phyloP scores from a whole-genome alignment of 202 grass and related monocot genomes.

The Saccharum hybrid region DNA sequence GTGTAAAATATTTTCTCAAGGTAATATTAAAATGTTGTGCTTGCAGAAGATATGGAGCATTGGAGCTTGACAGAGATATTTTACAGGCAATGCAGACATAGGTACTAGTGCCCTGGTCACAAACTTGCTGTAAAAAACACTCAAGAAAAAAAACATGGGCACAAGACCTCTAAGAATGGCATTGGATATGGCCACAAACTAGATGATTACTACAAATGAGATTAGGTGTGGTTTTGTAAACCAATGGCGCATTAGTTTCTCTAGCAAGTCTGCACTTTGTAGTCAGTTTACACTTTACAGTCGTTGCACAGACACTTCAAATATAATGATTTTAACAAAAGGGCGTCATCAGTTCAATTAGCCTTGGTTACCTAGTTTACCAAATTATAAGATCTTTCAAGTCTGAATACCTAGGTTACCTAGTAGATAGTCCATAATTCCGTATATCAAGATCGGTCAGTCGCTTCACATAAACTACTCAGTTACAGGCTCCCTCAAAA shows the following conservation, averaged over 20 bases:
- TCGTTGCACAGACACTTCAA: background rate
- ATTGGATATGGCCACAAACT: background rate
- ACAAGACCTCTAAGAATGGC: background rate
- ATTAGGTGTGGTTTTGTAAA: background rate
- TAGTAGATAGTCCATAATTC: background rate
- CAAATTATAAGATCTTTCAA: background rate
- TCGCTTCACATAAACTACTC: background rate
- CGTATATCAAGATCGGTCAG: background rate
- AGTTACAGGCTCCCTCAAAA: background rate
- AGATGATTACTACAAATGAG: background rate
- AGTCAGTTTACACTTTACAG: background rate
- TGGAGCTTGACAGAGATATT: constrained; percentile 26
- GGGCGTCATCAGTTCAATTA: background rate
- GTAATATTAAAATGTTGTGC: constrained; percentile 26
- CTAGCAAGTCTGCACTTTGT: background rate
- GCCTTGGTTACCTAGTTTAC: background rate
- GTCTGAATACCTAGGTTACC: too few species aligned
- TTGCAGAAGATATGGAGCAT: constrained; percentile 24
- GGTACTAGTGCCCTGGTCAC: constrained; percentile 13
- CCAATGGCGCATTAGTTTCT: background rate
- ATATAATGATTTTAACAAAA: background rate
- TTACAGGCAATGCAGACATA: background rate
- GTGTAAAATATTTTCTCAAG: constrained; percentile 32
- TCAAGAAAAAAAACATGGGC: background rate
- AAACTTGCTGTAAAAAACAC: constrained; percentile 5